Base-by-base conservation (phyloP, 495 filamentous ascomycete species). In the Aspergillus sclerotiicarbonarius region DNA sequence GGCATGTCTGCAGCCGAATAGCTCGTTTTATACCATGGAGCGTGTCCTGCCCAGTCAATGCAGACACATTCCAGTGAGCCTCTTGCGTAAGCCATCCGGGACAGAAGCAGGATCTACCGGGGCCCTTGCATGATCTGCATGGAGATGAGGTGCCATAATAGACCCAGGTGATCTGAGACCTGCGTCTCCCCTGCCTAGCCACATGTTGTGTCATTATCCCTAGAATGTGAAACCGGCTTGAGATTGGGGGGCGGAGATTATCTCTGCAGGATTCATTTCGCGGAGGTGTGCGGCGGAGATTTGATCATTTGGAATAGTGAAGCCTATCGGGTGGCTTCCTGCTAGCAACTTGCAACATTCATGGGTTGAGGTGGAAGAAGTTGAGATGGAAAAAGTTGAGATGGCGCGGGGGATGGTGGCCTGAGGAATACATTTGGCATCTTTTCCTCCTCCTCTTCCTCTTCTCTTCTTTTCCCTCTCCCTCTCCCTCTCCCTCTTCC, bases 41-140 rank as follows among this genome's bases (percentile, higher is more conserved):
- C 10, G n/a, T 15, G 37, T n/a, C n/a, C 13, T 6, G n/a, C 37
- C 13, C 5, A 41, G n/a, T 41, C 13, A n/a, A 49, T 29, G 19
- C 19, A 49, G 19, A 20, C 29, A 49, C 46, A 49, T 49, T 49
- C 46, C 20, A 29, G 18, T 30, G 46, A 49, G 10, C 21, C 46
- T 29, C 46, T 49, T 30, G 46, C 46, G 46, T 49, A 47, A 47
- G n/a, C 19, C 44, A 10, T 20, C 33, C 21, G 44, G 9, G 29
- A 30, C 46, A 30, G 6, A 3, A 6, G 4, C 13, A 49, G 10
- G 20, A n/a, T 49, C 9, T 13, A 13, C 10, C 19, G 8, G 4
- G 18, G 46, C 46, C 46, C 46, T 49, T 49, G 46, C 46, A 49
- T 49, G 46, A 49, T 49, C 46, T 30, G 6, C 46, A 41, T 41